phyloP scores from a whole-genome alignment of 2,329 filamentous ascomycete species.

The Coleophoma crateriformis region DNA sequence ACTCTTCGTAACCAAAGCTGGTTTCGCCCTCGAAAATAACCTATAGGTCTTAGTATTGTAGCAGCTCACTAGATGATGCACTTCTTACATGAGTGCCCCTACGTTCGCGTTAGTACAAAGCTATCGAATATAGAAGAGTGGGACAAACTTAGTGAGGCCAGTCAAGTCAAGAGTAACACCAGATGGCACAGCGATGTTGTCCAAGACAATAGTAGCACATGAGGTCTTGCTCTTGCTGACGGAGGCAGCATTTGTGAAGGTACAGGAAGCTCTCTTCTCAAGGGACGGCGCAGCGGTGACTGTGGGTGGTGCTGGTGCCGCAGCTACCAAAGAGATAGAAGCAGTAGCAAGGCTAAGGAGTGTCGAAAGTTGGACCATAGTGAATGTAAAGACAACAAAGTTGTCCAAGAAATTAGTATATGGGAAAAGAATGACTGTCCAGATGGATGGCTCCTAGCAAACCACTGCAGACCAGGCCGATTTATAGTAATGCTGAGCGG shows the following conservation, averaged over 20 bases:
- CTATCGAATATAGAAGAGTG: too few relatives aligned
- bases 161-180: slow-evolving; percentile 51
- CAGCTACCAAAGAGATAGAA: too few relatives aligned
- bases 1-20: slow-evolving; percentile 57
- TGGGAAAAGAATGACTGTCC: too few relatives aligned
- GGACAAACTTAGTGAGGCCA: slow-evolving; percentile 40
- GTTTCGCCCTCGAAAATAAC: slow-evolving; percentile 60
- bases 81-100: too few relatives aligned
- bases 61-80: too few relatives aligned
- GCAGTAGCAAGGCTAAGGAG: slow-evolving; percentile 1
- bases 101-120: too few relatives aligned
- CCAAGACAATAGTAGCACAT: slow-evolving; percentile 47
- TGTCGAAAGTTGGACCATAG: background rate
- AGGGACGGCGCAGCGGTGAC: background rate
- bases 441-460: too few relatives aligned
- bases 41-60: background rate
- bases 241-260: slow-evolving; percentile 42
- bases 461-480: too few relatives aligned
- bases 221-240: slow-evolving; percentile 39
- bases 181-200: slow-evolving; percentile 47
- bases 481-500: too few relatives aligned
- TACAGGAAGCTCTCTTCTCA: slow-evolving; percentile 25
- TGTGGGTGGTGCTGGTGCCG: slow-evolving; percentile 21
- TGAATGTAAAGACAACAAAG: background rate
- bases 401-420: too few relatives aligned